Evolutionary conservation across 208 protist genomes (phyloP).

Genomic region (Strigomonas culicis): DNA sequence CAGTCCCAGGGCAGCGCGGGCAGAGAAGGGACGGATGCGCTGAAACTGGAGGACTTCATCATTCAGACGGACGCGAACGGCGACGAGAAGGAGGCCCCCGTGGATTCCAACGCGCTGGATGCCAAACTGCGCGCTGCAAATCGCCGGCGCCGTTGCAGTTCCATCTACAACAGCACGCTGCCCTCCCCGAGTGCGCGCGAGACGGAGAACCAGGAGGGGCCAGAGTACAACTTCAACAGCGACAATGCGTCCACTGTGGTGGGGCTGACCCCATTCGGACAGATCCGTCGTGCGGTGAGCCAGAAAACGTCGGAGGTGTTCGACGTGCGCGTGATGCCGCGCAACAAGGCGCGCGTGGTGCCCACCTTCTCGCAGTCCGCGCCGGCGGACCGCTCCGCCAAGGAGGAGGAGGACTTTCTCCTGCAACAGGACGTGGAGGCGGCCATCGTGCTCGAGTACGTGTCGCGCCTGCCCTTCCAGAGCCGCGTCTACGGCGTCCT

Average conservation of each 20-base stretch:
- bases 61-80: constrained; percentile 24
- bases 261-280: constrained; percentile 56
- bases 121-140: constrained; percentile 13
- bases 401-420: constrained; percentile 39
- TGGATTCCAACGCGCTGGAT: constrained; percentile 10
- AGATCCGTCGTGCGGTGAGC: constrained; percentile 63
- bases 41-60: constrained; percentile 65
- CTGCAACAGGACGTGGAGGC: constrained; percentile 67
- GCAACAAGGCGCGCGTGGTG: constrained; percentile 47
- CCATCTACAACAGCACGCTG: constrained; percentile 60
- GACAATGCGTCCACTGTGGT: constrained; percentile 40
- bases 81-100: constrained; percentile 4
- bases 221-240: constrained; percentile 1
- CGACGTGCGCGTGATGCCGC: constrained; percentile 75
- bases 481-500: constrained; percentile 70
- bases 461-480: constrained; percentile 63
- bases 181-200: constrained; percentile 7
- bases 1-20: constrained; percentile 19
- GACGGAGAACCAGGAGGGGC: constrained; percentile 10
- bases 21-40: constrained; percentile 24
- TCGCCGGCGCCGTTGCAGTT: constrained; percentile 34
- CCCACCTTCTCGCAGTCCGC: constrained; percentile 19
- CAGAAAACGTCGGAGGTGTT: constrained; percentile 69
- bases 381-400: constrained; percentile 17
- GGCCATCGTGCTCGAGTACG: constrained; percentile 77